These are phyloP conservation scores for Hemileia vastatrix DNA, from an alignment of 1,284 basidiomycete genomes.

Conservation along the genomic window DNA sequence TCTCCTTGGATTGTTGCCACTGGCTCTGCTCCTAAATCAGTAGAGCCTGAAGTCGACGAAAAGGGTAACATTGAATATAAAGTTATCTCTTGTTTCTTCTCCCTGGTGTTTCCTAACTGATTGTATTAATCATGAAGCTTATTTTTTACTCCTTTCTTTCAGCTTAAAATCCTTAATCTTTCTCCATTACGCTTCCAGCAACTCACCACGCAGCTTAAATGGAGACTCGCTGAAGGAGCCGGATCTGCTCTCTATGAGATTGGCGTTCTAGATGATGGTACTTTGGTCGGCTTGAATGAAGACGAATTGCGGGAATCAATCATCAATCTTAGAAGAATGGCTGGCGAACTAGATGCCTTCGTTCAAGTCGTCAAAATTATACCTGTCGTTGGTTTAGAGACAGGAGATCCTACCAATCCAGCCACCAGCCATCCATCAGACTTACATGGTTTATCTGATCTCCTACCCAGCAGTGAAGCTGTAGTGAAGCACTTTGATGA, in stretches of 20 bases:
- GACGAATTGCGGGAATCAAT: slow-evolving; percentile 37
- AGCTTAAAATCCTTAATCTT: slow-evolving; percentile 38
- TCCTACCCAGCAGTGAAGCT: no score
- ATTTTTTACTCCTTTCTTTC: background rate
- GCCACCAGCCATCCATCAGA: no score
- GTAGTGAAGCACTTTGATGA: no score
- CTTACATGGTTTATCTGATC: no score
- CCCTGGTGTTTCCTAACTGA: background rate
- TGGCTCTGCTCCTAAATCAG: slow-evolving; percentile 7
- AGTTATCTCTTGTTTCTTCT: background rate
- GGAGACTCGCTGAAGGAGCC: slow-evolving; percentile 41
- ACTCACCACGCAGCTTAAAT: slow-evolving; percentile 42
- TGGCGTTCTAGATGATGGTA: slow-evolving; percentile 42
- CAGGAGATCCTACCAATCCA: no score
- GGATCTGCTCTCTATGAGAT: slow-evolving; percentile 41
- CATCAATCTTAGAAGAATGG: slow-evolving; percentile 35
- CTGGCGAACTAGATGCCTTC: slow-evolving; percentile 30
- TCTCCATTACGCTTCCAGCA: slow-evolving; percentile 37
- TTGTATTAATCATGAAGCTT: background rate
- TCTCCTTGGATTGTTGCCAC: slow-evolving; percentile 10
- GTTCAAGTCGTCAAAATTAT: no score
- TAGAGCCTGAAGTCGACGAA: slow-evolving; percentile 39
- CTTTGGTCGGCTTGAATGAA: slow-evolving; percentile 33
- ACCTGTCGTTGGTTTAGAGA: no score
- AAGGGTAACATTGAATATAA: slow-evolving; percentile 44